A percentile compares a stretch with the other conserved stretches of the same genome.
Evolutionary conservation across 805 yeast genomes (phyloP).

Genomic region (Saturnispora dispora): DNA sequence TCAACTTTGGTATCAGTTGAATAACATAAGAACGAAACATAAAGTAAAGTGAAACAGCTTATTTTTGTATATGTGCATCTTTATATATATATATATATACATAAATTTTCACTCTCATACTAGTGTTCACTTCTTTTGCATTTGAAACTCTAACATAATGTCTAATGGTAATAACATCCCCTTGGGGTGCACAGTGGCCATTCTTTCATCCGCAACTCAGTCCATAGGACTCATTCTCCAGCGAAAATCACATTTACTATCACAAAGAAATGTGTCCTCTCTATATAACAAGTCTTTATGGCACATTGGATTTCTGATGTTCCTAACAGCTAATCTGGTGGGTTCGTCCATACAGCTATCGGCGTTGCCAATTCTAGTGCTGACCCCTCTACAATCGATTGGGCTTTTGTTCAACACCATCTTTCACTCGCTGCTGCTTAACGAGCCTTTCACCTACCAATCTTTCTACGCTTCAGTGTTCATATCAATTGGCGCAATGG

Average conservation of each 20-base stretch:
- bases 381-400: constrained; percentile 77
- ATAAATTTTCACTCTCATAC: not conserved
- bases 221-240: constrained; percentile 4
- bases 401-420: constrained; percentile 83
- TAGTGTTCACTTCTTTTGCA: not conserved
- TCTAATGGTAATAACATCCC: constrained; percentile 2
- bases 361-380: constrained; percentile 68
- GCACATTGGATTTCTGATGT: constrained; percentile 65
- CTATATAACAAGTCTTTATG: constrained; percentile 50
- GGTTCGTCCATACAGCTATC: constrained; percentile 81
- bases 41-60: no score
- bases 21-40: no score
- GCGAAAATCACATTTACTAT: constrained; percentile 1
- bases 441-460: constrained; percentile 54
- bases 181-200: constrained; percentile 2
- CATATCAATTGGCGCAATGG: constrained; percentile 64
- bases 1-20: no score
- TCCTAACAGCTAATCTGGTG: constrained; percentile 62
- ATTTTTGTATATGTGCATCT: no score
- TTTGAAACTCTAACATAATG: not conserved
- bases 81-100: not conserved
- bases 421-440: constrained; percentile 56
- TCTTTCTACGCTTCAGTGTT: constrained; percentile 58
- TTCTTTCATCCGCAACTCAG: constrained; percentile 3
- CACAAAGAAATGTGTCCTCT: constrained; percentile 13